Percentiles rank a stretch among this genome's conserved stretches.
These are phyloP conservation scores for Chlamydomonas reinhardtii DNA, from an alignment of 163 green algal species.

Conservation along the genomic window DNA sequence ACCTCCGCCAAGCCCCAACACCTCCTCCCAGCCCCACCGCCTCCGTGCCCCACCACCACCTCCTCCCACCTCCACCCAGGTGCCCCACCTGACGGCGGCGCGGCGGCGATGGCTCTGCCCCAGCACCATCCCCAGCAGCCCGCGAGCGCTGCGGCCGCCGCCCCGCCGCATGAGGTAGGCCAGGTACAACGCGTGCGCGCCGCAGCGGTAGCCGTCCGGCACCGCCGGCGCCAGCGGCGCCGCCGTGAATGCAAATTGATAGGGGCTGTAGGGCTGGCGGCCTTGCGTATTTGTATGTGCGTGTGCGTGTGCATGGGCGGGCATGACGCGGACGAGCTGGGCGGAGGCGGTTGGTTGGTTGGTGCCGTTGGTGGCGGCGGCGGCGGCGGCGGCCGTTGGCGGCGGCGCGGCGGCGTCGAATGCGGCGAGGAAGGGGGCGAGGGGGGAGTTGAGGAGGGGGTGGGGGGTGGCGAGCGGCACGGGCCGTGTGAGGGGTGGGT, in stretches of 20 bases:
- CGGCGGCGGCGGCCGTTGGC: not conserved
- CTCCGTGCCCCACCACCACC: too few relatives aligned
- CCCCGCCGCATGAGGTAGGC: constrained; percentile 34
- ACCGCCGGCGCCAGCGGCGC: not conserved
- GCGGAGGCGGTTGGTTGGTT: too few relatives aligned
- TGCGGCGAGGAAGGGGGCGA: constrained; percentile 40
- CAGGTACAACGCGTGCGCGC: constrained; percentile 43
- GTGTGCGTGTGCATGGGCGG: too few relatives aligned
- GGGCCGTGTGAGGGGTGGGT: constrained; percentile 38
- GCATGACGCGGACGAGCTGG: not conserved
- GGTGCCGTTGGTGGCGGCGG: too few relatives aligned
- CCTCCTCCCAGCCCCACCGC: not conserved
- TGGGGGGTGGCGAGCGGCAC: constrained; percentile 17
- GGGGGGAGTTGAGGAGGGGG: constrained; percentile 31
- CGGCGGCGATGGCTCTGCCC: constrained; percentile 20
- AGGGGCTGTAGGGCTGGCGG: too few relatives aligned
- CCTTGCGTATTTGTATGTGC: too few relatives aligned
- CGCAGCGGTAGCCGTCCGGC: not conserved
- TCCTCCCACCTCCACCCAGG: too few relatives aligned
- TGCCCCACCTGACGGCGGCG: constrained; percentile 28
- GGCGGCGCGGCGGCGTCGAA: constrained; percentile 26
- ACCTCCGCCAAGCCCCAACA: not conserved
- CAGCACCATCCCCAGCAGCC: constrained; percentile 35
- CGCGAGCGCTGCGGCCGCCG: not conserved
- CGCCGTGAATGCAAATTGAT: not conserved